These are phyloP conservation scores for Dactylonectria estremocensis DNA, from an alignment of 2,329 filamentous ascomycete species.

Conservation along the genomic window DNA sequence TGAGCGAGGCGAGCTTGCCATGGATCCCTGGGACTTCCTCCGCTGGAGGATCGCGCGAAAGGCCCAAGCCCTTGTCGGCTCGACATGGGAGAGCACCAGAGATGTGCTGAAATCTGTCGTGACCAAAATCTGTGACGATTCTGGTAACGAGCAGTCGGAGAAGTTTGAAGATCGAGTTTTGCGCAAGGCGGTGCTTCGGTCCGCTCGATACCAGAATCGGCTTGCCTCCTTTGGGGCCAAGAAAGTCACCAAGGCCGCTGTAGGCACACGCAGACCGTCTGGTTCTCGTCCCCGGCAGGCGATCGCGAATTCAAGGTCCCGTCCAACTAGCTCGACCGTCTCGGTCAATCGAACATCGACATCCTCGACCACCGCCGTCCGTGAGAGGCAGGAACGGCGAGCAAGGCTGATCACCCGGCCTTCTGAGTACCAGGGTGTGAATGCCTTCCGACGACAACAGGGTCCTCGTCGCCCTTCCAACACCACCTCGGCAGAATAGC, in stretches of 20 bases:
- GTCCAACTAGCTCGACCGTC: not conserved
- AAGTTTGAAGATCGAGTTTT: conserved; percentile 49
- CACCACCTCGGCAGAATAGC: not conserved
- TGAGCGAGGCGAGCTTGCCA: conserved; percentile 45
- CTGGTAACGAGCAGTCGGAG: not conserved
- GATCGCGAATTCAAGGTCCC: not conserved
- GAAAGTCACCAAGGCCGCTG: conserved; percentile 18
- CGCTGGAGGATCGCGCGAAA: conserved; percentile 51
- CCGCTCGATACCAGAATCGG: conserved; percentile 44
- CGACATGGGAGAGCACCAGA: conserved; percentile 27
- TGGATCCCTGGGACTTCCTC: conserved; percentile 58
- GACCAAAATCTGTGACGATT: conserved; percentile 35
- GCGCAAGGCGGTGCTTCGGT: conserved; percentile 48
- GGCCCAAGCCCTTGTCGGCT: conserved; percentile 25
- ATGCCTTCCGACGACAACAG: conserved; percentile 43
- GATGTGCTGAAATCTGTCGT: conserved; percentile 34
- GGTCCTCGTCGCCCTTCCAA: not conserved
- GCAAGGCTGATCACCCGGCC: conserved; percentile 20
- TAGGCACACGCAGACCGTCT: not conserved
- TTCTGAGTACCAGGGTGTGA: conserved; percentile 46
- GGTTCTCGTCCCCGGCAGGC: conserved; percentile 3
- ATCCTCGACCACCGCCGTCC: not conserved
- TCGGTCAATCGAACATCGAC: not conserved
- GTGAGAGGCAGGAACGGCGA: conserved; percentile 19
- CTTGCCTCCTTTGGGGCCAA: conserved; percentile 39